Evolutionary conservation across 768 basidiomycete species (phyloP), one percentile per base, ranked within the genome.

Genomic region (Phlebiopsis gigantea): DNA sequence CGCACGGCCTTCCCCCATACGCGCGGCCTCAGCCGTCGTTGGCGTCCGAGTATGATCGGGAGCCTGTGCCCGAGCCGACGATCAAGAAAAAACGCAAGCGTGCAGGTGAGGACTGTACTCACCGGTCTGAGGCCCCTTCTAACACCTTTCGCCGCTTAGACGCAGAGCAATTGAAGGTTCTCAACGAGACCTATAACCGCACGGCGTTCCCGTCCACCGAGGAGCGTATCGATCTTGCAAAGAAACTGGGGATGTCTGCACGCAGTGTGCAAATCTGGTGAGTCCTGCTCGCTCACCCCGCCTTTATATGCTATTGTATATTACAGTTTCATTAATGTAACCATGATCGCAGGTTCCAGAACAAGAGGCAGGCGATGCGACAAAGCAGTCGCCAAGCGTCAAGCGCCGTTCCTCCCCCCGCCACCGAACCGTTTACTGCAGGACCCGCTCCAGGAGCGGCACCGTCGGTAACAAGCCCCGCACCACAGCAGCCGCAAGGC

Each of bases 1-100:
- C 50, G 15, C 75, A 77, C 66, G 75, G 67, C 63, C 74, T 77
- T n/a, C 73, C 78, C n/a, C 77, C 79, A 24, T 86, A 83, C 60
- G 74, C 84, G 22, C 82, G 78, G 57, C 69, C 66, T 22, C 60
- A 68, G 21, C 64, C 68, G 22, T 43, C 57, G 24, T 39, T 39
- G 34, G 46, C 62, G 19, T 46, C 66, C 12, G 31, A 62, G 22
- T 63, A 62, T 51, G 58, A 63, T 4, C 61, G 57, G 1, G 64
- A 64, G 14, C 54, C 66, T 12, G 59, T 77, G 34, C 67, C 75
- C 30, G 81, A 87, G 52, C 81, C 87, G n/a, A 75, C 80, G 42
- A 83, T 90, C 63, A 93, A 92, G 77, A 91, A 90, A 77, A 92
- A 92, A 72, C 81, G 90, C 69, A 90, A 89, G 76, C 83, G 90